Base-by-base conservation (phyloP, 139 green algal species). In the Trebouxia sp. region DNA sequence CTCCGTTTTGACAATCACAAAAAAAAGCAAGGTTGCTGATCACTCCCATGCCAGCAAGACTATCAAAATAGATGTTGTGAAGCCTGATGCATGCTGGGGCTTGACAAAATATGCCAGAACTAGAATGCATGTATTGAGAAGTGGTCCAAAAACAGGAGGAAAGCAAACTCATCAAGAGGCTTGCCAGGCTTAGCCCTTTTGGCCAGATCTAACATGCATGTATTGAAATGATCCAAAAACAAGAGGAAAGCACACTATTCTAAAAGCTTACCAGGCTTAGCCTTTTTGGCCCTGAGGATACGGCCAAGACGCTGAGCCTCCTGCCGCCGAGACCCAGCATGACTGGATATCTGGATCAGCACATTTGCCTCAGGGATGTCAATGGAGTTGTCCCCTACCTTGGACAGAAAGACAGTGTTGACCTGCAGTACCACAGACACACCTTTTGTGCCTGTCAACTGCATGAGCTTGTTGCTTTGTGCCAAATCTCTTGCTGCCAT, bases 281-380 rank as follows among this genome's bases (percentile, higher is more conserved):
- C 85, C 72, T 93, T 91, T 86, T 99, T 99, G 62, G 97, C 91
- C 1, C 97, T 82, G 48, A 99, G 88, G 88, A 99, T 99, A 72
- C 97, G 91, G 37, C 97, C 97, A 75, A 99, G 89, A 30, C 97
- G 90, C 89, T 99, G 96, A 38, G 94, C 94, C 87, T 99, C 97
- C 87, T 99, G 96, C 9, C 97, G 81, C 12, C 97, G 82, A 7
- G 90, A 96, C 6, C 96, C 97, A 7, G 92, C 97, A 86, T 99
- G 97, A 42, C 85, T 95, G 62, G 88, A 94, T 80, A 99, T 98
- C 89, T 99, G 97, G 65, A 99, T 97, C 47, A 99, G 94, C 55
- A 99, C 97, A 75, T 99, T 99, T 39, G 97, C 97, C 86, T 99
- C 97, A 0, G 97, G 97, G 81, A 99, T 99, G 87, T 99, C 97